Conservation (phyloP, 257 asterid species). For the Solanum tarijense region DNA sequence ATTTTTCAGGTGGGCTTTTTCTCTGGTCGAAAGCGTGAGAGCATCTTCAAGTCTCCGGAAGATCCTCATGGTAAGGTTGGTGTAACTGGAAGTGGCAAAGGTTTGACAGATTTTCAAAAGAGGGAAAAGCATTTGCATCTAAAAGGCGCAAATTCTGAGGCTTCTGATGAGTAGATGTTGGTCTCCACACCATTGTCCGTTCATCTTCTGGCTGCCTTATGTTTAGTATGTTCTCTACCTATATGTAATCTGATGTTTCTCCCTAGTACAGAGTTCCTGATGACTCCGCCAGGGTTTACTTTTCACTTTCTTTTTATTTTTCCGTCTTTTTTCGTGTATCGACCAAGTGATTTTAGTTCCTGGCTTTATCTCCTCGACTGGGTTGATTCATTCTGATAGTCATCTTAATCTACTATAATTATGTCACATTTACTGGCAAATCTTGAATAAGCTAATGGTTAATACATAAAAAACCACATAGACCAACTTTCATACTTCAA, state of each 20-base stretch:
- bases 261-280: neutral
- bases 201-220: neutral
- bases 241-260: neutral
- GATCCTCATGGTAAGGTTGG: constrained; percentile 96
- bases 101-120: constrained; percentile 88
- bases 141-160: constrained; percentile 65
- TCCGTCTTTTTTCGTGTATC: neutral
- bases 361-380: neutral
- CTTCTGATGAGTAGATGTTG: constrained; percentile 32
- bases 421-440: neutral
- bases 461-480: neutral
- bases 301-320: neutral
- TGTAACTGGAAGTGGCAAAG: constrained; percentile 94
- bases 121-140: constrained; percentile 94
- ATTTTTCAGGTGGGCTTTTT: constrained; percentile 70
- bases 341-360: neutral
- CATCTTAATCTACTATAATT: neutral
- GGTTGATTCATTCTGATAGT: neutral
- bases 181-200: neutral
- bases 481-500: neutral
- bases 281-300: neutral
- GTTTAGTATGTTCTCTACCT: neutral
- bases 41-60: constrained; percentile 92
- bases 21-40: constrained; percentile 93
- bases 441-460: neutral